These are phyloP conservation scores for Leavenworthia alabamica DNA, from an alignment of 345 rosid species.

Conservation along the genomic window DNA sequence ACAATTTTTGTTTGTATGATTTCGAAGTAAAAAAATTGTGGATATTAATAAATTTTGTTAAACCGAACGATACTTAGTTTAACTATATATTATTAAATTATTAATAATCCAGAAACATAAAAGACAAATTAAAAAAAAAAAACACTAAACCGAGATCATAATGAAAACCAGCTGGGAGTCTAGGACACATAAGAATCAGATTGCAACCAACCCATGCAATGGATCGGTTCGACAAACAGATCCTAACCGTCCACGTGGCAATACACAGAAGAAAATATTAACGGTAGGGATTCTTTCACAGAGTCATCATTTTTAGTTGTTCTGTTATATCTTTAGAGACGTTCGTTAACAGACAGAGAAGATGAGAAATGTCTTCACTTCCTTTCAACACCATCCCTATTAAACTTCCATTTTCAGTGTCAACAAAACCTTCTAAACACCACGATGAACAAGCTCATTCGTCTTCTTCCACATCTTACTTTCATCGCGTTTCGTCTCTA, in stretches of 20 bases:
- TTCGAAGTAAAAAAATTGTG: neutral
- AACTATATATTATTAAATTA: neutral
- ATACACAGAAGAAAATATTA: neutral
- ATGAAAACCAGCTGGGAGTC: neutral
- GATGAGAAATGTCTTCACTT: slow-evolving; percentile 41
- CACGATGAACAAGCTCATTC: slow-evolving; percentile 12
- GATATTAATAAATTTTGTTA: neutral
- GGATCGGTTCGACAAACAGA: neutral
- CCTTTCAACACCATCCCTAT: slow-evolving; percentile 23
- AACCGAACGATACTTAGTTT: neutral
- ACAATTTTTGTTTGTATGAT: neutral
- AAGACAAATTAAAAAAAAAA: neutral
- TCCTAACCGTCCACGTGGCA: neutral
- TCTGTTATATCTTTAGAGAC: slow-evolving; percentile 25
- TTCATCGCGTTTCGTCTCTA: slow-evolving; percentile 43
- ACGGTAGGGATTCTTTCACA: neutral
- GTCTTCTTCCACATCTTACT: slow-evolving; percentile 31
- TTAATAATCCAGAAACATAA: neutral
- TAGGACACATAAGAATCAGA: neutral
- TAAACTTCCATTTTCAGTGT: slow-evolving; percentile 13
- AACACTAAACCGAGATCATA: neutral
- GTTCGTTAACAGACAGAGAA: slow-evolving; percentile 12
- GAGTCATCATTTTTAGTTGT: neutral
- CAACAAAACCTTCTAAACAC: slow-evolving; percentile 4
- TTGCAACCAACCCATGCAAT: neutral